These are phyloP conservation scores for Helichrysum umbraculigerum DNA, from an alignment of 129 eudicot genomes.

Conservation along the genomic window DNA sequence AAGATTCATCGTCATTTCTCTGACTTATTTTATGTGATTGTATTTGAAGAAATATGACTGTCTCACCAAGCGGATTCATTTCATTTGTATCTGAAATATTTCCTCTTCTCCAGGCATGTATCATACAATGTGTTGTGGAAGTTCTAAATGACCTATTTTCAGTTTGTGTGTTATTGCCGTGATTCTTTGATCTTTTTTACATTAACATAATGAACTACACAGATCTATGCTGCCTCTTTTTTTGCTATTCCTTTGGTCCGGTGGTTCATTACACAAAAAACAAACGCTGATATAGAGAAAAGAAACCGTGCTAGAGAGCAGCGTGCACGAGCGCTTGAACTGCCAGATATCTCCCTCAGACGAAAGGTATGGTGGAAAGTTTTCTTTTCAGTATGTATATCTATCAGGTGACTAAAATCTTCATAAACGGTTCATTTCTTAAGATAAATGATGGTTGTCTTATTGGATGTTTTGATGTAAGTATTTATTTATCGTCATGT, in stretches of 20 bases:
- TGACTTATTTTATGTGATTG: constrained; percentile 34
- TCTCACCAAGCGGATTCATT: constrained; percentile 64
- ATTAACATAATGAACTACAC: constrained; percentile 31
- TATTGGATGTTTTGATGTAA: neutral
- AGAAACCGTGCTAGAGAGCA: constrained; percentile 80
- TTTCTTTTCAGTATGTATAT: neutral
- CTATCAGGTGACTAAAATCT: constrained; percentile 1
- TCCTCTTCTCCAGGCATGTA: constrained; percentile 85
- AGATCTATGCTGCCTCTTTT: constrained; percentile 96
- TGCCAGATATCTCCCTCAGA: constrained; percentile 76
- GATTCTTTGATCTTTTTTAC: neutral
- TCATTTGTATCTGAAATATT: constrained; percentile 76
- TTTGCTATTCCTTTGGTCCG: constrained; percentile 95
- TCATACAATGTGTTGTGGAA: neutral
- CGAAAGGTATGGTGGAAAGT: constrained; percentile 60
- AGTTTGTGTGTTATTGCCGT: neutral
- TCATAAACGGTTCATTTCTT: neutral
- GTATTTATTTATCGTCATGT: neutral
- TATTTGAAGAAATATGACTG: constrained; percentile 59
- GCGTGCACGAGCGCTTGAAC: constrained; percentile 67
- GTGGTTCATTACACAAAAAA: constrained; percentile 62
- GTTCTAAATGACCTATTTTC: neutral
- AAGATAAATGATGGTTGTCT: neutral
- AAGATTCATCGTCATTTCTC: constrained; percentile 6
- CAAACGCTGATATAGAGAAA: constrained; percentile 64